Evolutionary conservation across 768 basidiomycete genomes (phyloP), one percentile per base, ranked within the genome.

Genomic region (Crepidotus variabilis): DNA sequence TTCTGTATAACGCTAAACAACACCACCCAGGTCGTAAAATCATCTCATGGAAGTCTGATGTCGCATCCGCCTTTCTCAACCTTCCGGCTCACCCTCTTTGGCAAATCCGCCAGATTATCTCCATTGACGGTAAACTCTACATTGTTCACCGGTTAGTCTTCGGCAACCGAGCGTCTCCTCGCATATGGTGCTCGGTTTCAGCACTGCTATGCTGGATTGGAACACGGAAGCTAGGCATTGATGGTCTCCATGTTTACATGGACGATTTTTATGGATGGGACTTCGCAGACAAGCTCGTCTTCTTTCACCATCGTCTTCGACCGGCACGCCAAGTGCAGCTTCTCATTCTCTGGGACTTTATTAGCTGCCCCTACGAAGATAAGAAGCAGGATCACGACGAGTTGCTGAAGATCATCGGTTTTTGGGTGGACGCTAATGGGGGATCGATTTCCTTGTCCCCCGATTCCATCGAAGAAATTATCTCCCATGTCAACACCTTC

Each of bases 31-130:
- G 32, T 23, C 43, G 35, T 11, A 16, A 14, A 10, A 48, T 67
- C 1, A 56, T 63, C 9, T 18, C 70, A 0, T 76, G 64, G 61
- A 78, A 76, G 35, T 70, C 72, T 0, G 73, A 78, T 51, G 66
- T 79, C 0, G 56, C 68, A 0, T 63, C 70, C 10, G 78, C 78
- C 0, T 80, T 75, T 35, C 59, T 67, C 0, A 65, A 65, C 0
- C 51, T 76, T 8, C 79, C 75, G 0, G 63, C 75, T 58, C 71
- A 77, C 47, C 72, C 69, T 0, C 39, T 62, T 0, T 78, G 76
- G 77, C 75, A 80, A 47, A 56, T 78, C 0, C 72, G 72, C 14
- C 77, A 79, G 35, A 52, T 76, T 0, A 62, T 71, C 6, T 61
- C 50, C 0, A 52, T 76, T 16, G 61, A 69, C 6, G 65, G 63